phyloP scores from a whole-genome alignment of 495 filamentous ascomycete species.

The Penicillium lividum region DNA sequence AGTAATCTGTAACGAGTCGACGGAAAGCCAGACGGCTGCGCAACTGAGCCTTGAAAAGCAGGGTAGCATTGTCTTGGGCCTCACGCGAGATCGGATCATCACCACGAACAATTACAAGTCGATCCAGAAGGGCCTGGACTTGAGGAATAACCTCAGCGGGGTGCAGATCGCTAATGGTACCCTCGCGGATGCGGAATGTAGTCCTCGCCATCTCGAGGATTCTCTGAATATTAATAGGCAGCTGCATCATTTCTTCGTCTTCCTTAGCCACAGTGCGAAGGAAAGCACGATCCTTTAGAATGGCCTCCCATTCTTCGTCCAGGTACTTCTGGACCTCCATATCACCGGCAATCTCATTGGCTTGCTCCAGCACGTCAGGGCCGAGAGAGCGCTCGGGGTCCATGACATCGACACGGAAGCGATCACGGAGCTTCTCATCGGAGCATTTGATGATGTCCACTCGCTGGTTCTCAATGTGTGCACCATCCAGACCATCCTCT shows the following conservation, averaged over 20 bases:
- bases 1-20: conserved; percentile 78
- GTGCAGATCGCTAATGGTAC: conserved; percentile 81
- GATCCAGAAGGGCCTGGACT: conserved; percentile 72
- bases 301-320: conserved; percentile 84
- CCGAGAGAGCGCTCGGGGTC: conserved; percentile 62
- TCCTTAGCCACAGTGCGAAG: conserved; percentile 68
- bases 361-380: conserved; percentile 78
- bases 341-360: conserved; percentile 83
- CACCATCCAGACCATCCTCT: conserved; percentile 92
- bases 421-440: conserved; percentile 67
- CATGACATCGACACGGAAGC: conserved; percentile 95
- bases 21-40: conserved; percentile 91
- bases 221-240: conserved; percentile 87
- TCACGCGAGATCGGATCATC: conserved; percentile 78
- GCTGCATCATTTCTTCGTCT: conserved; percentile 77
- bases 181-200: conserved; percentile 86
- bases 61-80: conserved; percentile 82
- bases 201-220: conserved; percentile 87
- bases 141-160: conserved; percentile 86
- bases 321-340: conserved; percentile 78
- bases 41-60: conserved; percentile 87
- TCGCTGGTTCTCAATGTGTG: conserved; percentile 84
- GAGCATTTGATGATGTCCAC: conserved; percentile 83
- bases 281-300: conserved; percentile 71
- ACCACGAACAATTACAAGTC: conserved; percentile 81